Evolutionary conservation across 768 basidiomycete species (phyloP), one percentile per base, ranked within the genome.

Genomic region (Cytidiella melzeri): DNA sequence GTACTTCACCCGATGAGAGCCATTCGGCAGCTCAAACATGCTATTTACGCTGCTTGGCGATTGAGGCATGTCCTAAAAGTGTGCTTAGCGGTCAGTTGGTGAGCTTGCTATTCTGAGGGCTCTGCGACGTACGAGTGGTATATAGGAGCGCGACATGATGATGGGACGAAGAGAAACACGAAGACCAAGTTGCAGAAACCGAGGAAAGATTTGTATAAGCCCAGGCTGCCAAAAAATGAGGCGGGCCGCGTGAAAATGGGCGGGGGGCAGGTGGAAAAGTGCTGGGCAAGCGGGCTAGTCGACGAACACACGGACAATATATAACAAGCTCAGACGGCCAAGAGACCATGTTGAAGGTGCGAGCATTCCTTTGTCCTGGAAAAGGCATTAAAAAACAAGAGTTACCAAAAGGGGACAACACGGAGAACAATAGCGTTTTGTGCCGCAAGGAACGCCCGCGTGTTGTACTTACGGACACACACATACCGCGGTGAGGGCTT

Each of bases 1-100:
- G 57, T 84, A 88, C 65, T 79, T 83, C 37, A 88, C 72, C 67
- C 81, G 81, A 54, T 80, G 76, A 1, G 74, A 77, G 47, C 83
- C 83, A 24, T 40, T 40, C 15, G 56, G 58, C 3, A 71, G 64
- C 9, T 48, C 61, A 30, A 64, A 56, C 43, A 61, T 45, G 45
- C 58, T 62, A 20, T 60, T 60, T 41, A 53, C 55, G 55, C 60
- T 60, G 46, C 48, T 54, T 41, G 50, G 57, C 42, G 37, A 56
- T 42, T 57, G 55, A 23, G 44, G 53, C 13, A 55, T 55, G 41
- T 52, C 55, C 63, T 61, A 41, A 19, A 41, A 26, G 45, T n/a
- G n/a, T n/a, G n/a, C n/a, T n/a, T n/a, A n/a, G n/a, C n/a, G n/a
- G n/a, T 4, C 21, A 41, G 18, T 24, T 25, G 40, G 50, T 49